These are phyloP conservation scores for Aureobasidium musti DNA, from an alignment of 2,329 filamentous ascomycete genomes.

Conservation along the genomic window DNA sequence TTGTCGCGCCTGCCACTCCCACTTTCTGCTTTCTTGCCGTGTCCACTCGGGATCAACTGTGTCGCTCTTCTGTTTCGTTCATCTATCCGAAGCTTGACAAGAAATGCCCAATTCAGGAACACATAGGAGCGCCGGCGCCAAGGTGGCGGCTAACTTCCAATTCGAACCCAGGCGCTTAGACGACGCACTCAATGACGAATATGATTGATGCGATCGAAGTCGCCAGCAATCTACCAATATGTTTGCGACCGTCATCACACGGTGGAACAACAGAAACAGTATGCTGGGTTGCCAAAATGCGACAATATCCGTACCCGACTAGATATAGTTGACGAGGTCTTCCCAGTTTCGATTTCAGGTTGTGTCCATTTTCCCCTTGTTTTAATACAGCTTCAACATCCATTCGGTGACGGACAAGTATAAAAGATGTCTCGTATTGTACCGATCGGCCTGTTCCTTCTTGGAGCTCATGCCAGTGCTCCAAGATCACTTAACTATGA, in stretches of 20 bases:
- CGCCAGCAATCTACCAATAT: not conserved
- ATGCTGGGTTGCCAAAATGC: not conserved
- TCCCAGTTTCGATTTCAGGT: not conserved
- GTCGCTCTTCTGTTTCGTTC: not conserved
- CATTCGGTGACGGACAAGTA: not conserved
- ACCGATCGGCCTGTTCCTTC: not conserved
- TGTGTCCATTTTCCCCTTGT: not conserved
- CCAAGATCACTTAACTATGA: conserved; percentile 2
- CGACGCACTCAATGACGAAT: not conserved
- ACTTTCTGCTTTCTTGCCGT: not conserved
- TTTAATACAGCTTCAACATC: not conserved
- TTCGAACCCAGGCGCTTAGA: not conserved
- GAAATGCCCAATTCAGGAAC: not conserved
- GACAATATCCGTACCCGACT: not conserved
- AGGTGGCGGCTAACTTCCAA: not conserved
- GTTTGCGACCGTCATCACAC: not conserved
- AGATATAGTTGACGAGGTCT: not conserved
- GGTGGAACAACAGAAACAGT: not conserved
- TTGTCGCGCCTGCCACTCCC: not conserved
- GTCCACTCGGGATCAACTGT: not conserved
- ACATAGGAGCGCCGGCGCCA: not conserved
- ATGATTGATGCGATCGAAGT: not conserved
- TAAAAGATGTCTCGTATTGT: not conserved
- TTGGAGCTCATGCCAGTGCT: not conserved
- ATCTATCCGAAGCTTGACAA: no score